Evolutionary conservation across 257 asterid genomes (phyloP), one percentile per base, ranked within the genome.

Genomic region (Euphrasia confusa): DNA sequence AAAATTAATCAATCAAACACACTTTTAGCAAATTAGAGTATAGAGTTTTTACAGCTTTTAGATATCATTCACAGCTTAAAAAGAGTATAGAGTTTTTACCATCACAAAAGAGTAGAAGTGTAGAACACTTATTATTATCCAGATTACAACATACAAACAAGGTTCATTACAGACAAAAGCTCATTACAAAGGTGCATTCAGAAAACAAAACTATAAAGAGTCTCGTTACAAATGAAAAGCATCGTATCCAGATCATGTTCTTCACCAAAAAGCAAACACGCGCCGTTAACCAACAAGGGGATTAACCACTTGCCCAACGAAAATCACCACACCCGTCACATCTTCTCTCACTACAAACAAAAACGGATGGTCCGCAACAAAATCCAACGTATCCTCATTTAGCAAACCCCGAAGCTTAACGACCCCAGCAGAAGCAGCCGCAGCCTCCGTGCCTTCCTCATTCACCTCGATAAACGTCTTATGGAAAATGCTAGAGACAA

Each of bases 391-490:
- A 8, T 76, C 78, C 1, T 47, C 60, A 0, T 61, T 10, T 54
- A 26, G 1, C 44, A 65, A 11, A 2, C 39, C 21, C 35, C 70
- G 27, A 17, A 72, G 67, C 14, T 1, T 45, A 10, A 71, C 4
- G 5, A 65, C 71, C 35, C 13, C 70, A 39, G 72, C 82, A 5
- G 83, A 57, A 45, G 75, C 79, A 61, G 86, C 86, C 2, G 83
- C 84, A 53, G 86, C 89, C 71, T 78, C 81, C 4, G 84, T 83
- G 45, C 86, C 86, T 78, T 83, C 84, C 64, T 80, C 89, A 10
- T 83, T 80, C 15, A 83, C 83, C 69, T 83, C 89, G 15, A 80
- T 70, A 33, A 78, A 75, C 4, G 86, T 72, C 71, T 83, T 80
- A 37, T 80, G 89, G 49, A 71, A 80, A 28, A 80, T 70, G 18